Evolutionary conservation across 139 green algal species (phyloP), one percentile per base, ranked within the genome.

Genomic region (Chlorella ohadii): DNA sequence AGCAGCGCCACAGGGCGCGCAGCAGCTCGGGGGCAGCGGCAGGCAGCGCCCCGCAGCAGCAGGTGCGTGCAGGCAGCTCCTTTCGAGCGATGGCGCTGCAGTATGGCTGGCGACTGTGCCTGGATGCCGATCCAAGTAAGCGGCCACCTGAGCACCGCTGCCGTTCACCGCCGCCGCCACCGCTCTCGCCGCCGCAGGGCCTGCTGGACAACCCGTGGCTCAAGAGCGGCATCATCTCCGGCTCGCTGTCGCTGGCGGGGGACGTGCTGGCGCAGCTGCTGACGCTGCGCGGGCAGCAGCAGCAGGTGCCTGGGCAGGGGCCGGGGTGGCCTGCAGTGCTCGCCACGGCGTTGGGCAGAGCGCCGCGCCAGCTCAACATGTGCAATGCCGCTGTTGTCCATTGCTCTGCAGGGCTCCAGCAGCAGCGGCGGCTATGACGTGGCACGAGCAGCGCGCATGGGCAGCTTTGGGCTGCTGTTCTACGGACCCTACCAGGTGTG

Each of bases 221-320:
- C 12, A 95, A 96, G 67, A 91, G 93, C 47, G 93, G 78, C 3
- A 44, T 95, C 16, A 96, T 91, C 0, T 94, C 88, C 1, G 93
- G 93, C 36, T 86, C 74, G n/a, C 67, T 96, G 28, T 95, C 88
- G 38, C 73, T 92, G 27, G 64, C 86, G 31, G 93, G 93, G 0
- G 93, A 96, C 72, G 31, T 95, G 66, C 36, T 95, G n/a, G 93
- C 93, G 2, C 93, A 96, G 76, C 47, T 91, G 12, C 63, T 94
- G 28, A 66, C 38, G 51, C 47, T 61, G 12, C 64, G 66, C 51
- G 27, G 22, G 31, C 72, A 79, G 56, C 59, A 71, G 64, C 27
- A 39, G 41, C 64, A 75, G 56, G 75, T 81, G 34, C 0, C 51
- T 17, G 4, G 19, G 11, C 56, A 27, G n/a, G 51, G 63, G 16